A percentile compares a stretch with the other conserved stretches of the same genome.
These are phyloP conservation scores for peach (Prunus persica) DNA, from an alignment of 306 rosid genomes.

Conservation along the genomic window DNA sequence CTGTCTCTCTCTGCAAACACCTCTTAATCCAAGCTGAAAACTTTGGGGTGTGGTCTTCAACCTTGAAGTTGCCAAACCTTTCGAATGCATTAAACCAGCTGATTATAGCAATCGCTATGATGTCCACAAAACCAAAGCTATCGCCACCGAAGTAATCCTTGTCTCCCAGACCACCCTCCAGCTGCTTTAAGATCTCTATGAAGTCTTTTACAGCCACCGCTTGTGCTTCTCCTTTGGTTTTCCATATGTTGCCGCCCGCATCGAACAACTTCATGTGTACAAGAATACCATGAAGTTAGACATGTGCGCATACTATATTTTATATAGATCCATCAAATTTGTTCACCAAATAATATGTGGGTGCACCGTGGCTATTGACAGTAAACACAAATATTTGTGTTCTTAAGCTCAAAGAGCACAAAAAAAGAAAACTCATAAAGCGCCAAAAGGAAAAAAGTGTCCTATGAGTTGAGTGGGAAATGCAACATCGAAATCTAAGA, in stretches of 20 bases:
- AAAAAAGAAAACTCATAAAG: no score
- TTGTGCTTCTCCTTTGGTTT: conserved; percentile 53
- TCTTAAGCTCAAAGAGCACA: no score
- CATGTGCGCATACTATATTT: not conserved
- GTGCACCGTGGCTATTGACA: no score
- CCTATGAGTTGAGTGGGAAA: no score
- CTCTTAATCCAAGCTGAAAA: conserved; percentile 62
- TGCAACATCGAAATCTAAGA: no score
- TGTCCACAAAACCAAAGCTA: conserved; percentile 56
- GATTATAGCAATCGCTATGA: conserved; percentile 41
- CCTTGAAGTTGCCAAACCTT: conserved; percentile 52
- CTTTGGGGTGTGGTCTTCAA: conserved; percentile 54
- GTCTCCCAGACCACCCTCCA: conserved; percentile 60
- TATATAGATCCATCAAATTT: not conserved
- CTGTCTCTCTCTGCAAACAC: conserved; percentile 38
- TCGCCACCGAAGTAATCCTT: conserved; percentile 57
- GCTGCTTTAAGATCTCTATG: conserved; percentile 46
- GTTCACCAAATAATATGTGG: not conserved
- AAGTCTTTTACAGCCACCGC: conserved; percentile 53
- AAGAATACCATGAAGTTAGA: not conserved
- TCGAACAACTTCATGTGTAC: conserved; percentile 41
- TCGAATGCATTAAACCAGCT: conserved; percentile 67
- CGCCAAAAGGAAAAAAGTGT: no score
- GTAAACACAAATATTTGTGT: no score
- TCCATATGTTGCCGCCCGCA: conserved; percentile 43